Percentiles rank a stretch among this genome's conserved stretches.
phyloP scores from a whole-genome alignment of 441 rosid genomes.

The Populus hybrid region DNA sequence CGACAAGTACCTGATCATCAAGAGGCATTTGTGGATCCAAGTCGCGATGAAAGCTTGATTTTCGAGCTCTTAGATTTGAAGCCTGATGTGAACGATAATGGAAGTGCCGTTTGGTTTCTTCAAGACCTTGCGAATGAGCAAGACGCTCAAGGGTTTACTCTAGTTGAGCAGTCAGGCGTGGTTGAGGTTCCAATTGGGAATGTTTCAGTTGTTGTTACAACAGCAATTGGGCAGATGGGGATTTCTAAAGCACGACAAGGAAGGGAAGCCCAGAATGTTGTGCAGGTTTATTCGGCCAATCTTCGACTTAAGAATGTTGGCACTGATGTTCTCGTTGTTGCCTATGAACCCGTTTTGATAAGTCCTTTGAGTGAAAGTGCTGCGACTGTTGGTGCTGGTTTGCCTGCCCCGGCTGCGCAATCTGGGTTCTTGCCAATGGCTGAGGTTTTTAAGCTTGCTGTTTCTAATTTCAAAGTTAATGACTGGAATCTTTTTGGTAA shows the following conservation, averaged over 20 bases:
- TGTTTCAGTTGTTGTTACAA: constrained; percentile 43
- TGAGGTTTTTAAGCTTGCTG: constrained; percentile 65
- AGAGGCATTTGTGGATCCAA: constrained; percentile 82
- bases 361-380: constrained; percentile 86
- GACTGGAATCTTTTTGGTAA: constrained; percentile 56
- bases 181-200: constrained; percentile 53
- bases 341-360: constrained; percentile 67
- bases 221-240: constrained; percentile 82
- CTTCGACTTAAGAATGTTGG: constrained; percentile 66
- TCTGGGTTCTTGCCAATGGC: constrained; percentile 62
- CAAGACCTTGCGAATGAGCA: constrained; percentile 74
- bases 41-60: constrained; percentile 82
- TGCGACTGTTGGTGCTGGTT: constrained; percentile 63
- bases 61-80: constrained; percentile 76
- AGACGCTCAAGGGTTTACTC: constrained; percentile 57
- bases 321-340: constrained; percentile 69
- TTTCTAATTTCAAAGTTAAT: constrained; percentile 63
- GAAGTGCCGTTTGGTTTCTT: constrained; percentile 82
- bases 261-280: constrained; percentile 82
- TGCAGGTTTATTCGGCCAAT: constrained; percentile 79
- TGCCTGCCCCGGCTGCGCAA: constrained; percentile 55
- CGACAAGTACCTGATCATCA: constrained; percentile 82
- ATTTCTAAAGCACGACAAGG: constrained; percentile 93
- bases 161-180: constrained; percentile 64
- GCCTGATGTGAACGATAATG: constrained; percentile 56